These are phyloP conservation scores for Microcos paniculata DNA, from an alignment of 345 rosid genomes.

Conservation along the genomic window DNA sequence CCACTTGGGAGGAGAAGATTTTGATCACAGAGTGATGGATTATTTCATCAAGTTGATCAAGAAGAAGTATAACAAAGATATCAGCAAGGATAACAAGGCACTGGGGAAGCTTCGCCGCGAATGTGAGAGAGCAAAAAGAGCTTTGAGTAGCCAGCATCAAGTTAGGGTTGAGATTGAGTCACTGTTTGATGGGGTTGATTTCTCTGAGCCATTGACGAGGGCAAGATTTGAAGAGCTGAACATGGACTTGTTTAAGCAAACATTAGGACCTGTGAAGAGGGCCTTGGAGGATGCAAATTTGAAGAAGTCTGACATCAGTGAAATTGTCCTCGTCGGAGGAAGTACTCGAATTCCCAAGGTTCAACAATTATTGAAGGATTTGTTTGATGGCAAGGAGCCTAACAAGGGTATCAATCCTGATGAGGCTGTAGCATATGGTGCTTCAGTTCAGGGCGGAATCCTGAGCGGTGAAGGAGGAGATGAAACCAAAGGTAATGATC, in stretches of 20 bases:
- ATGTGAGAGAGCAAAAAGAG: slow-evolving; percentile 45
- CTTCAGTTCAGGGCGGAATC: slow-evolving; percentile 23
- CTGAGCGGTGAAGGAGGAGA: slow-evolving; percentile 17
- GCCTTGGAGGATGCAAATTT: slow-evolving; percentile 19
- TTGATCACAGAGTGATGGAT: slow-evolving; percentile 47
- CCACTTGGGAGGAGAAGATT: slow-evolving; percentile 52
- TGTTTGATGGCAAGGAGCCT: slow-evolving; percentile 19
- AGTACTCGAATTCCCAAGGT: slow-evolving; percentile 26
- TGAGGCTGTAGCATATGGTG: slow-evolving; percentile 32
- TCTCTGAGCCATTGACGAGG: slow-evolving; percentile 29
- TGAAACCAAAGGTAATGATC: not conserved
- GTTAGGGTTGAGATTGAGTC: slow-evolving; percentile 49
- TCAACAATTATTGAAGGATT: slow-evolving; percentile 17
- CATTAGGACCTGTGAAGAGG: slow-evolving; percentile 8
- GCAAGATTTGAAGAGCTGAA: slow-evolving; percentile 19
- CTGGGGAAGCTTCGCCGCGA: slow-evolving; percentile 46
- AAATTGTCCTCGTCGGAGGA: slow-evolving; percentile 31
- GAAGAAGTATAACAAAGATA: slow-evolving; percentile 45
- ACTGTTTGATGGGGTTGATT: slow-evolving; percentile 39
- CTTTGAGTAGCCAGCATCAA: slow-evolving; percentile 52
- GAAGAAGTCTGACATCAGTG: slow-evolving; percentile 15
- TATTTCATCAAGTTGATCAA: slow-evolving; percentile 47
- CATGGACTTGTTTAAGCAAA: slow-evolving; percentile 18
- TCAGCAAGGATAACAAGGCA: slow-evolving; percentile 44
- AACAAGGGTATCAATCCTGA: slow-evolving; percentile 27